Percentiles rank a stretch among this genome's conserved stretches.
Evolutionary conservation across 2,329 filamentous ascomycete species (phyloP).

Genomic region (Bipolaris bicolor): DNA sequence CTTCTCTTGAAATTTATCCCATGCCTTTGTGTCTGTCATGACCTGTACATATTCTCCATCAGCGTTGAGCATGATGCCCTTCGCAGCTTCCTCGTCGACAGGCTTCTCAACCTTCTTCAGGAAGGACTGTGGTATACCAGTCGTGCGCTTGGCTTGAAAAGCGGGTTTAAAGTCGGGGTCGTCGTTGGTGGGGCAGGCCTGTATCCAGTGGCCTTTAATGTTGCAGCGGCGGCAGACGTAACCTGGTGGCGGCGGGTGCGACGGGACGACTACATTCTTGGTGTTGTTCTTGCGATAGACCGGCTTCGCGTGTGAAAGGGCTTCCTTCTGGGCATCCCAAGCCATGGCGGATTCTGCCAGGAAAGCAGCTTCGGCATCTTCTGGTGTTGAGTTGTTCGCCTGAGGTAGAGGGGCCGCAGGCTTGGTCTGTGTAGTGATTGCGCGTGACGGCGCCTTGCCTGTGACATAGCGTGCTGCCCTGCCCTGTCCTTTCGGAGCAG

Average conservation of each 20-base stretch:
- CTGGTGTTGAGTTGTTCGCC: conserved; percentile 73
- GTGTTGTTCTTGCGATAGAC: conserved; percentile 47
- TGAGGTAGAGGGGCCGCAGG: conserved; percentile 57
- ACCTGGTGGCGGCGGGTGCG: conserved; percentile 88
- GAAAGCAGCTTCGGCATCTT: conserved; percentile 92
- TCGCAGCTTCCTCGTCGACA: conserved; percentile 80
- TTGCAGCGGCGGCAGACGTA: conserved; percentile 97
- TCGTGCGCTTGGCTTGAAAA: conserved; percentile 92
- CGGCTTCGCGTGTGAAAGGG: conserved; percentile 74
- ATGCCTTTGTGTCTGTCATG: conserved; percentile 91
- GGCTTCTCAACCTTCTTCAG: conserved; percentile 95
- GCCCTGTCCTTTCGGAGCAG: conserved; percentile 84
- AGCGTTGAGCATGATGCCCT: conserved; percentile 95
- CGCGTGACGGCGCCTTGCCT: conserved; percentile 89
- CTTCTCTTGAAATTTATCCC: conserved; percentile 97
- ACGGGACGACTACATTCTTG: conserved; percentile 80
- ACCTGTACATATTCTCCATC: conserved; percentile 98
- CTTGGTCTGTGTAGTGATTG: conserved; percentile 73
- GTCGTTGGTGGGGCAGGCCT: conserved; percentile 97
- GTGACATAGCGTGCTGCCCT: conserved; percentile 93
- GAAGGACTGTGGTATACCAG: conserved; percentile 94
- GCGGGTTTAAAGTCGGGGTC: conserved; percentile 95
- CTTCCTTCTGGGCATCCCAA: conserved; percentile 91
- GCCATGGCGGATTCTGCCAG: conserved; percentile 87
- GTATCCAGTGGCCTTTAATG: conserved; percentile 99